phyloP scores from a whole-genome alignment of 202 grass and related monocot species.

The Zoysia matrella region DNA sequence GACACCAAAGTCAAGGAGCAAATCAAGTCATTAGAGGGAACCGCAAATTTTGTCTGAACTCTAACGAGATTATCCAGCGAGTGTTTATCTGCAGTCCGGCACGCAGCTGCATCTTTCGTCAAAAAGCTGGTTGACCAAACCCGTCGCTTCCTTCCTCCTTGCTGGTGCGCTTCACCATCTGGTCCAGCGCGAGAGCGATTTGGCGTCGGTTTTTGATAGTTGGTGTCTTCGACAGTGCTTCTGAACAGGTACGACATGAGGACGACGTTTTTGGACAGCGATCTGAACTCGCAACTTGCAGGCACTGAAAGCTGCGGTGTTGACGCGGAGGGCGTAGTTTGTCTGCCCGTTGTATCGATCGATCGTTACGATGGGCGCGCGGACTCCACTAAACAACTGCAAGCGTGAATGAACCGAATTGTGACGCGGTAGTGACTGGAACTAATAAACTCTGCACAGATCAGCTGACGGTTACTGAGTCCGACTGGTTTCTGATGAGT shows the following conservation, averaged over 20 bases:
- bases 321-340: neutral
- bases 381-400: neutral
- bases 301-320: neutral
- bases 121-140: conserved; percentile 16
- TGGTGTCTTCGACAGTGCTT: neutral
- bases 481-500: too few relatives aligned
- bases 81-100: neutral
- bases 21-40: neutral
- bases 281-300: neutral
- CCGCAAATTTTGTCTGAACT: neutral
- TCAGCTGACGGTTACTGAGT: neutral
- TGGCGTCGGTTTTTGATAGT: neutral
- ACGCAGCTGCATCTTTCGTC: conserved; percentile 2
- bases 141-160: neutral
- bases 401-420: too few relatives aligned
- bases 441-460: neutral
- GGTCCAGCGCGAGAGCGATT: neutral
- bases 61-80: neutral
- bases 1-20: conserved; percentile 13
- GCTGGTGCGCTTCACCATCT: conserved; percentile 18
- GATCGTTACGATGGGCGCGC: neutral
- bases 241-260: neutral
- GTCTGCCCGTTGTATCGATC: neutral
- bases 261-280: neutral
- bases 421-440: neutral